Evolutionary conservation across 2,329 filamentous ascomycete genomes (phyloP).

Genomic region (Neurospora sp.): DNA sequence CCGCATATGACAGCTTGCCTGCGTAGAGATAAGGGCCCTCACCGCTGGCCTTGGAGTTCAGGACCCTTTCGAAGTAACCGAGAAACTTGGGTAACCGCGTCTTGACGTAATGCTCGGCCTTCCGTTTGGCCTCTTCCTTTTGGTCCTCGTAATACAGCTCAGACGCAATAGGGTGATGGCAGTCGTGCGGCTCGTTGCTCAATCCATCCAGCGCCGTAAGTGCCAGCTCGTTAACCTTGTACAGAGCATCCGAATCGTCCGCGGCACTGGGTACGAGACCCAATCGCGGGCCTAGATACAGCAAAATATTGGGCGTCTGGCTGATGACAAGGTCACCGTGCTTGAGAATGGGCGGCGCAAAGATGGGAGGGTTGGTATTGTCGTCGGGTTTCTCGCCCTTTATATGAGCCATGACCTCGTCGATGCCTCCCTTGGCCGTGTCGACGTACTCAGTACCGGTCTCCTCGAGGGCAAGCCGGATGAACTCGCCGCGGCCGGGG

Average conservation of each 20-base stretch:
- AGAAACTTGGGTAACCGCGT: constrained; percentile 63
- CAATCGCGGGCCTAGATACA: constrained; percentile 55
- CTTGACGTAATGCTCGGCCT: constrained; percentile 46
- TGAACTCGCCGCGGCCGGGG: constrained; percentile 64
- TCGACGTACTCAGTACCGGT: constrained; percentile 55
- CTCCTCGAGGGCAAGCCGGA: constrained; percentile 65
- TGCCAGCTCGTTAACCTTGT: constrained; percentile 51
- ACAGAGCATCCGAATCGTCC: constrained; percentile 35
- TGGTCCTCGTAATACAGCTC: constrained; percentile 64
- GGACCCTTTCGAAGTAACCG: constrained; percentile 56
- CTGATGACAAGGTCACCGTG: constrained; percentile 51
- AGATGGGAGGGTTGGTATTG: constrained; percentile 49
- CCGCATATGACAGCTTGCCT: constrained; percentile 56
- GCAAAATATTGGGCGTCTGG: constrained; percentile 64
- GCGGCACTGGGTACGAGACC: constrained; percentile 39
- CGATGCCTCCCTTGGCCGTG: constrained; percentile 40
- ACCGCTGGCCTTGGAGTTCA: constrained; percentile 46
- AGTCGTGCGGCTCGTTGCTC: constrained; percentile 63
- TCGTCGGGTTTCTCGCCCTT: constrained; percentile 36
- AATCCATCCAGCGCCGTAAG: constrained; percentile 63
- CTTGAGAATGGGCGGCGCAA: constrained; percentile 58
- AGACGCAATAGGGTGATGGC: constrained; percentile 59
- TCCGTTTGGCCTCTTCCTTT: constrained; percentile 52
- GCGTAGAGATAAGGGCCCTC: constrained; percentile 58
- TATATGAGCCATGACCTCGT: constrained; percentile 38